Percentiles rank a stretch among this genome's conserved stretches.
Evolutionary conservation across 345 rosid species (phyloP).

Genomic region (Brassica cretica): DNA sequence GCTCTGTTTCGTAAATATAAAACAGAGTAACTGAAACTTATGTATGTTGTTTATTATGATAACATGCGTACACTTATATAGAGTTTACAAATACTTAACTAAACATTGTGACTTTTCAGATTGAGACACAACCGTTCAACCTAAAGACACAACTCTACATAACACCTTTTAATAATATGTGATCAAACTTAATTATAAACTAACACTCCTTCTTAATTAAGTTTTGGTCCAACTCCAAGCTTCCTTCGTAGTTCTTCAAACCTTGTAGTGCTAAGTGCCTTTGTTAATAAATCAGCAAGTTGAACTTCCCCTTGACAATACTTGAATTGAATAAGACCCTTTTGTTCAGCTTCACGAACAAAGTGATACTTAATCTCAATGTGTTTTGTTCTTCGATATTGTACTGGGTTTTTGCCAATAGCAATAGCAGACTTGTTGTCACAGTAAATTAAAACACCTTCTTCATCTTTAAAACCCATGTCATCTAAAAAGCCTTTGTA

Average conservation of each 20-base stretch:
- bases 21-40: no score
- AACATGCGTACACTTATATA: no score
- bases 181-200: no score
- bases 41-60: no score
- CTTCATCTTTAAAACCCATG: neutral
- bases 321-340: neutral
- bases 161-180: no score
- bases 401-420: neutral
- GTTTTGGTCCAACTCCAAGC: neutral
- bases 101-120: no score
- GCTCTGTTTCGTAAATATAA: no score
- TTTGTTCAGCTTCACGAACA: neutral
- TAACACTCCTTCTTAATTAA: neutral
- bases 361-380: constrained; percentile 9
- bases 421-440: neutral
- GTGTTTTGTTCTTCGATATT: constrained; percentile 11
- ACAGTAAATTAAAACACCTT: neutral
- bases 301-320: neutral
- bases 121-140: no score
- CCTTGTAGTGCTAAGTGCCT: neutral
- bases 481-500: neutral
- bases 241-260: neutral
- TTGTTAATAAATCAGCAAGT: neutral
- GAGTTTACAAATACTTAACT: no score
- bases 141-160: no score